Evolutionary conservation across 1,139 yeast species (phyloP), one percentile per base, ranked within the genome.

Genomic region (Blastobotrys indianensis): DNA sequence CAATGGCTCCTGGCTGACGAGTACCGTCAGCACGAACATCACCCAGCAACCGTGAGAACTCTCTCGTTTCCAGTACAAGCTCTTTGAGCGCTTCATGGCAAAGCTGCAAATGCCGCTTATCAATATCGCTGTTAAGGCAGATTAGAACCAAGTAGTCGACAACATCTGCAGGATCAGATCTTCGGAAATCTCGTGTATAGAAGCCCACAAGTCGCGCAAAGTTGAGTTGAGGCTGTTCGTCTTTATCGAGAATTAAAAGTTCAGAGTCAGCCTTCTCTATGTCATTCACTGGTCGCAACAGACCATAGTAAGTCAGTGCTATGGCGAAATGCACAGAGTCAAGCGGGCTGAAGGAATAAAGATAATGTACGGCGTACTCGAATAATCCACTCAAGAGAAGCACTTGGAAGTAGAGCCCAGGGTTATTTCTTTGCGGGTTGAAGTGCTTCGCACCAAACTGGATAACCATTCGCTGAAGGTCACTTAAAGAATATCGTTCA

Each of bases 311-410:
- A 9, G 82, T 79, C 45, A 92, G 72, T 0, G 85, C 88, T 56
- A 92, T 84, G 1, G 95, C 87, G 54, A 88, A 75, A 66, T 94
- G 97, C 11, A 88, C 94, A 1, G 95, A 85, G 61, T 87, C 97
- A 48, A 85, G 77, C 61, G 86, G 95, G 61, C 79, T 82, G 39
- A 77, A 70, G 37, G 73, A 68, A 55, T 82, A 82, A 12, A 85
- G 70, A 61, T 83, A 80, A 52, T 82, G 81, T 13, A 87, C 78
- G 0, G 96, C 96, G 50, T 77, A 73, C 58, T 88, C 97, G 62
- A 81, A 90, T 44, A 86, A 73, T 0, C 97, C 97, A 51, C 80
- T 73, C 57, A 88, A 70, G 10, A 87, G 63, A 55, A 90, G 72
- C 1, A 86, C 77, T 58, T 85, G 92, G 57, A 87, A 76, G 63